phyloP scores from a whole-genome alignment of 805 yeast species.

The Ogataea glucozyma region DNA sequence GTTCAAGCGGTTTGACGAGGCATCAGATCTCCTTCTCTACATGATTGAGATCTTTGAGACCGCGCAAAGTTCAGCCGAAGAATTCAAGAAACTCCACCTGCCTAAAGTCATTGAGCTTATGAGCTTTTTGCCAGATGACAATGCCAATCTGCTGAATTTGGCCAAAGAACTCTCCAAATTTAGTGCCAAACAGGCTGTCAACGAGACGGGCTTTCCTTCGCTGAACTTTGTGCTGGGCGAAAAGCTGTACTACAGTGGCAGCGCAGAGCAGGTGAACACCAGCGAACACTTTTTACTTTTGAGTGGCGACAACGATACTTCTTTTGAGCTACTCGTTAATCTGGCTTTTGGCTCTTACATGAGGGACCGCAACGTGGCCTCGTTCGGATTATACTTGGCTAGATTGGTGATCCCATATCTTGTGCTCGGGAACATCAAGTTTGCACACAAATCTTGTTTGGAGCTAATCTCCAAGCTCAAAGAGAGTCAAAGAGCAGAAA shows the following conservation, averaged over 20 bases:
- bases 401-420: slow-evolving; percentile 79
- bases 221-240: slow-evolving; percentile 74
- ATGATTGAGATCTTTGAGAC: slow-evolving; percentile 68
- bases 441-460: slow-evolving; percentile 47
- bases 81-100: slow-evolving; percentile 27
- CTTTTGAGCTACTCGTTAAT: slow-evolving; percentile 29
- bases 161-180: slow-evolving; percentile 67
- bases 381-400: slow-evolving; percentile 28
- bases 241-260: slow-evolving; percentile 48
- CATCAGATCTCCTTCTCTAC: slow-evolving; percentile 73
- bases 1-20: slow-evolving; percentile 76
- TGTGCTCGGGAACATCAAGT: slow-evolving; percentile 63
- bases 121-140: slow-evolving; percentile 46
- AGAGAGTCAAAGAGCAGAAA: slow-evolving; percentile 19
- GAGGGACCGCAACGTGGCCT: slow-evolving; percentile 32
- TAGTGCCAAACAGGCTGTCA: slow-evolving; percentile 52
- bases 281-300: slow-evolving; percentile 33
- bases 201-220: slow-evolving; percentile 70
- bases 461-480: slow-evolving; percentile 38
- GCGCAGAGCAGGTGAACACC: slow-evolving; percentile 25
- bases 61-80: slow-evolving; percentile 38
- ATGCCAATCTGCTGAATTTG: slow-evolving; percentile 65
- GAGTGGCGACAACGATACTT: slow-evolving; percentile 23
- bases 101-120: slow-evolving; percentile 45
- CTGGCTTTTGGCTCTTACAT: slow-evolving; percentile 38